Percentiles rank a stretch among this genome's conserved stretches.
These are phyloP conservation scores for Cicer bijugum DNA, from an alignment of 306 rosid species.

Conservation along the genomic window DNA sequence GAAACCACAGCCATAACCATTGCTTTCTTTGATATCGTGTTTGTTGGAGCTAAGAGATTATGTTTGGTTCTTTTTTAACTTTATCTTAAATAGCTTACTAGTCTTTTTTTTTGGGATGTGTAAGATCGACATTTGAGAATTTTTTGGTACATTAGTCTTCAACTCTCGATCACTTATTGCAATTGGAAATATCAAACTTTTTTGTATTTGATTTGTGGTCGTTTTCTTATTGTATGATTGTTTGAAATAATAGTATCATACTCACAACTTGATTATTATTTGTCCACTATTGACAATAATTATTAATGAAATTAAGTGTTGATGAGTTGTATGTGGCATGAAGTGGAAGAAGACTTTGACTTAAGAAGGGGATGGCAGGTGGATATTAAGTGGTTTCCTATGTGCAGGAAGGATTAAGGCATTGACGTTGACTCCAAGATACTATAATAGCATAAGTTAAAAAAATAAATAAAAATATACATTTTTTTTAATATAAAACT, in stretches of 20 bases:
- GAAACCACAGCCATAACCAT: conserved; percentile 40
- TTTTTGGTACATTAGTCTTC: not conserved
- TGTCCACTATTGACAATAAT: not conserved
- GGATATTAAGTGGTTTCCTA: too few species aligned
- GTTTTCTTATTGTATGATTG: conserved; percentile 1
- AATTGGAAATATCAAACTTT: not conserved
- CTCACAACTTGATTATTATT: conserved; percentile 8
- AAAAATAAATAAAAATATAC: not conserved
- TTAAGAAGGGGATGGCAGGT: too few species aligned
- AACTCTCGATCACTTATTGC: not conserved
- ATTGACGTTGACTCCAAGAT: not conserved
- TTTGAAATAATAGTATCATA: not conserved
- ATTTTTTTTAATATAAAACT: not conserved
- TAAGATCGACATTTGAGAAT: not conserved
- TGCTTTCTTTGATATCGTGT: not conserved
- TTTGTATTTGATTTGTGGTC: conserved; percentile 11
- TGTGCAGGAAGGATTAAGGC: too few species aligned
- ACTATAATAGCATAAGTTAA: not conserved
- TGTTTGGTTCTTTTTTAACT: not conserved
- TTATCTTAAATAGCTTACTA: not conserved
- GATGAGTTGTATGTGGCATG: not conserved
- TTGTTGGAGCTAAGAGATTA: not conserved
- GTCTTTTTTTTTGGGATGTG: not conserved
- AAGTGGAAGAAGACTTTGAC: too few species aligned
- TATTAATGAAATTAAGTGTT: too few species aligned